Percentiles rank a stretch among this genome's conserved stretches.
phyloP scores from a whole-genome alignment of 331 rosid genomes.

The Cydonia oblonga region DNA sequence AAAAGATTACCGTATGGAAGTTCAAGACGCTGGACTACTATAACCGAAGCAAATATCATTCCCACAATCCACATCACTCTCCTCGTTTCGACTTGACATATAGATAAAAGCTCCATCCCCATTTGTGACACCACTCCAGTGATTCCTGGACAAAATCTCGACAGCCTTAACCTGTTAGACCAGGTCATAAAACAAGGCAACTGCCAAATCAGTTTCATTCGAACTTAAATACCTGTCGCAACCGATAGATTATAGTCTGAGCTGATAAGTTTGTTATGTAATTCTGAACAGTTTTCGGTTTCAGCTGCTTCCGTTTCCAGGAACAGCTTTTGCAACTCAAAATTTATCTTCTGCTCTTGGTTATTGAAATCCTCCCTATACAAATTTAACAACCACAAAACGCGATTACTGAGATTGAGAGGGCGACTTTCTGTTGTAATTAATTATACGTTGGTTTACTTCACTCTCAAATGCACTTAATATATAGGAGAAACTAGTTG shows the following conservation, averaged over 20 bases:
- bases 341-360: too few relatives aligned
- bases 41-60: conserved; percentile 32
- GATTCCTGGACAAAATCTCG: conserved; percentile 11
- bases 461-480: neutral
- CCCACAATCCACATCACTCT: conserved; percentile 46
- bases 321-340: too few relatives aligned
- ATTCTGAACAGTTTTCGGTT: too few relatives aligned
- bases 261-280: too few relatives aligned
- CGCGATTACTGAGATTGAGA: neutral
- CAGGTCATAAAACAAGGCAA: neutral
- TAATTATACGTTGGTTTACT: neutral
- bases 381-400: neutral
- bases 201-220: too few relatives aligned
- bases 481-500: neutral
- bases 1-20: conserved; percentile 43
- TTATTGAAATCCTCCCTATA: conserved; percentile 16
- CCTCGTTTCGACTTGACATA: conserved; percentile 36
- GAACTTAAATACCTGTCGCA: too few relatives aligned
- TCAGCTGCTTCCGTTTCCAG: too few relatives aligned
- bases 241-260: too few relatives aligned
- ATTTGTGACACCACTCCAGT: conserved; percentile 13
- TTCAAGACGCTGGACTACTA: conserved; percentile 51
- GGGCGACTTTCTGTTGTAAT: neutral
- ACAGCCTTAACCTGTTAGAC: conserved; percentile 3
- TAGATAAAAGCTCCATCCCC: conserved; percentile 40